These are phyloP conservation scores for Polytrichum formosum DNA, from an alignment of 225 moss, liverwort and hornwort species.

Conservation along the genomic window DNA sequence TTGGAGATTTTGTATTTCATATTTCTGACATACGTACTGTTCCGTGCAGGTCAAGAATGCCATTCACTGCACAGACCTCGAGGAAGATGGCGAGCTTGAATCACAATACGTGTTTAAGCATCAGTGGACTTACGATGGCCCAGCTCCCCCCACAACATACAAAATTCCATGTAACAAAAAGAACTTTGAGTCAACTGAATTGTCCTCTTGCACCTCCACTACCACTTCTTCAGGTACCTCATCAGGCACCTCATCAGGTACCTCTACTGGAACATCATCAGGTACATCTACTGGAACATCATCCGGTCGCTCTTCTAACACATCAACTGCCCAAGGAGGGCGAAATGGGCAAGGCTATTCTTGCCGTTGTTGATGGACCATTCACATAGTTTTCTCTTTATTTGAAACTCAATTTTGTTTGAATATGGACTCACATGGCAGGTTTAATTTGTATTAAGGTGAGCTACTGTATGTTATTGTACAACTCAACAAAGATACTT, in stretches of 20 bases:
- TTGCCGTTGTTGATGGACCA: constrained; percentile 14
- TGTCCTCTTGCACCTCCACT: constrained; percentile 6
- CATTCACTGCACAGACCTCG: constrained; percentile 79
- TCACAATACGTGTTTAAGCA: constrained; percentile 72
- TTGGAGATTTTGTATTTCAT: no score
- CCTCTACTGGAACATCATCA: constrained; percentile 27
- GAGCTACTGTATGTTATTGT: no score
- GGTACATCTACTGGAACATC: constrained; percentile 1
- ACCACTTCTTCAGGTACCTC: constrained; percentile 5
- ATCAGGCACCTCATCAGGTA: constrained; percentile 10
- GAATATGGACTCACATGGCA: not conserved
- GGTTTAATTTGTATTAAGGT: no score
- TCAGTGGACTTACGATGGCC: constrained; percentile 45
- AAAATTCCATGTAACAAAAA: constrained; percentile 9
- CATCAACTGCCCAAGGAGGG: constrained; percentile 33
- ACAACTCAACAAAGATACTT: no score
- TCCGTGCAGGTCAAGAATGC: constrained; percentile 67
- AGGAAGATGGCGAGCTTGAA: constrained; percentile 73
- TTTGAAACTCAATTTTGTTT: constrained; percentile 5
- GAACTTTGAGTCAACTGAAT: constrained; percentile 17
- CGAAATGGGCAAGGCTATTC: constrained; percentile 18
- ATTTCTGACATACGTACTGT: not conserved
- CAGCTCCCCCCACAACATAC: constrained; percentile 2
- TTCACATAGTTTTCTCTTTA: not conserved
- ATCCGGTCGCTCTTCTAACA: constrained; percentile 12